Conservation (phyloP, 2,329 filamentous ascomycete genomes). For the Cladophialophora carrionii region DNA sequence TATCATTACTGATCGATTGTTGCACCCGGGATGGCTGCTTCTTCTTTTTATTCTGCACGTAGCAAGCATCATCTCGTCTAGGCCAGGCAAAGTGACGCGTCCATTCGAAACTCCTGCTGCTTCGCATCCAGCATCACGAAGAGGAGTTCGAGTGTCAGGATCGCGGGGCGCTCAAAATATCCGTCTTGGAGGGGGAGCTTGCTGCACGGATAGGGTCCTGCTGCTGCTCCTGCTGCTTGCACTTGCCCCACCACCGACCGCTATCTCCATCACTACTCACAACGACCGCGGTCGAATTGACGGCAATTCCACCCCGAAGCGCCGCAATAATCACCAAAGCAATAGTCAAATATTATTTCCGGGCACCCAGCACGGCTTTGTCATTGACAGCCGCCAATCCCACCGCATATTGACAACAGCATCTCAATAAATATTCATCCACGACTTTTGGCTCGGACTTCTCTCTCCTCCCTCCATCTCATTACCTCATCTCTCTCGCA, state of each 20-base stretch:
- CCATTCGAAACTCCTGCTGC: neutral
- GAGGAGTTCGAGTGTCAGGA: neutral
- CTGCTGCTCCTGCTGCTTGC: neutral
- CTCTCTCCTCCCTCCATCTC: constrained; percentile 23
- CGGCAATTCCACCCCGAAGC: constrained; percentile 5
- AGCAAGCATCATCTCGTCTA: neutral
- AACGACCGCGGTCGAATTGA: constrained; percentile 13
- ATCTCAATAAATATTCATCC: constrained; percentile 7
- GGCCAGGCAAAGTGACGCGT: neutral
- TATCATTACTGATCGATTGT: constrained; percentile 2
- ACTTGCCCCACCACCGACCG: constrained; percentile 7
- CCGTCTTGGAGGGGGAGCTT: neutral
- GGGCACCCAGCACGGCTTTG: constrained; percentile 23
- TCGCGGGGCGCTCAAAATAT: constrained; percentile 3
- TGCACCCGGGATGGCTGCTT: neutral
- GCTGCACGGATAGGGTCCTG: neutral
- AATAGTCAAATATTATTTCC: constrained; percentile 17
- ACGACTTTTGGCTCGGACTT: constrained; percentile 12
- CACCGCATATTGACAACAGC: constrained; percentile 18
- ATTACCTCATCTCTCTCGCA: constrained; percentile 9
- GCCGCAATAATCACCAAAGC: constrained; percentile 13
- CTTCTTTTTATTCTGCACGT: neutral
- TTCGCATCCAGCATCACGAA: neutral
- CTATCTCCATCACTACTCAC: constrained; percentile 5
- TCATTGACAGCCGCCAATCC: constrained; percentile 21